phyloP scores from a whole-genome alignment of 129 eudicot species.

The Escallonia herrerae region DNA sequence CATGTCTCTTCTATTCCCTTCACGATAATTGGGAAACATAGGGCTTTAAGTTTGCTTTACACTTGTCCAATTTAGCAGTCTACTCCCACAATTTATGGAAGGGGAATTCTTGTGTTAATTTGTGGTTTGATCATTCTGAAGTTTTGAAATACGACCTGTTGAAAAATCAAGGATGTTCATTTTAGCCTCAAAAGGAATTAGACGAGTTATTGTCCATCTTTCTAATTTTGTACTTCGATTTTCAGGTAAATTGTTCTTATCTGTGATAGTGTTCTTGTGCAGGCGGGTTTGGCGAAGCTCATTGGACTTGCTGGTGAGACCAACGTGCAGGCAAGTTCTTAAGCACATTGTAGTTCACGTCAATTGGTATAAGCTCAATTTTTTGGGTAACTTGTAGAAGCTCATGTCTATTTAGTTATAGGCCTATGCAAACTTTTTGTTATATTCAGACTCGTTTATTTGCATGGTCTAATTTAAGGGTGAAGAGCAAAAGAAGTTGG shows the following conservation, averaged over 20 bases:
- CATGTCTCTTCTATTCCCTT: too few relatives aligned
- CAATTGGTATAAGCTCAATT: neutral
- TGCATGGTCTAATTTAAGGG: constrained; percentile 40
- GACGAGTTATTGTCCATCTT: neutral
- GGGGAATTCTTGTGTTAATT: neutral
- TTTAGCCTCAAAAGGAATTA: neutral
- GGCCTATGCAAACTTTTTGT: neutral
- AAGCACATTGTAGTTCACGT: neutral
- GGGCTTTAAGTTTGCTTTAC: too few relatives aligned
- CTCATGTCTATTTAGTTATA: neutral
- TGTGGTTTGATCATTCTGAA: neutral
- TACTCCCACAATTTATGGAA: neutral
- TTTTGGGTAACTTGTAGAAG: neutral
- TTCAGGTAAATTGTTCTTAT: neutral
- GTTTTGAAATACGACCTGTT: neutral
- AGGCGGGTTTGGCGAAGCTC: constrained; percentile 98
- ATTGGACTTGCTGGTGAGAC: constrained; percentile 99
- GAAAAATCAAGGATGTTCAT: neutral
- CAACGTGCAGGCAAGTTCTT: constrained; percentile 76
- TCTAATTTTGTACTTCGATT: neutral
- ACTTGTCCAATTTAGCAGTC: neutral
- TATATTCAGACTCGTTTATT: neutral
- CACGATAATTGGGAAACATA: too few relatives aligned
- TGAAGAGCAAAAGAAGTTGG: constrained; percentile 96
- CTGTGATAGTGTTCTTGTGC: constrained; percentile 21